phyloP scores from a whole-genome alignment of 257 asterid genomes.

The Ocimum tenuiflorum region DNA sequence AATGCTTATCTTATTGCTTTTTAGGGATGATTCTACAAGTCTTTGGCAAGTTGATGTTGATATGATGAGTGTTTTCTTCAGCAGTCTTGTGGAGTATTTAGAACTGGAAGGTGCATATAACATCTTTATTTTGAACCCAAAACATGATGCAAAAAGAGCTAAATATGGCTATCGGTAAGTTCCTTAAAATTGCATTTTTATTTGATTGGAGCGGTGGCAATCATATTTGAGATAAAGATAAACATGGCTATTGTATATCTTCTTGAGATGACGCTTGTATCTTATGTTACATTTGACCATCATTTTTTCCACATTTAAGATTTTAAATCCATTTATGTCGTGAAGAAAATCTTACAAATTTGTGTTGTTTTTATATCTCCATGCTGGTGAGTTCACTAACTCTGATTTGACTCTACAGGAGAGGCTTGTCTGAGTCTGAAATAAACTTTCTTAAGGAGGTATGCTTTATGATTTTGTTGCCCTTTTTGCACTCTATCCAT shows the following conservation, averaged over 20 bases:
- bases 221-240: conserved; percentile 24
- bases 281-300: background rate
- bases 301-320: background rate
- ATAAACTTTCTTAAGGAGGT: conserved; percentile 79
- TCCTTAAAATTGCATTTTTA: conserved; percentile 14
- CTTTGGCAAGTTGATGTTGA: conserved; percentile 96
- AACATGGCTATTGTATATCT: conserved; percentile 43
- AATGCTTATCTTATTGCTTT: conserved; percentile 21
- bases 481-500: background rate
- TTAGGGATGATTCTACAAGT: conserved; percentile 58
- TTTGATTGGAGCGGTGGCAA: background rate
- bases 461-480: conserved; percentile 15
- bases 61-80: conserved; percentile 70
- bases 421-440: conserved; percentile 89
- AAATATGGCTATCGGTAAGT: conserved; percentile 88
- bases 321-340: background rate
- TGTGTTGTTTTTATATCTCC: background rate
- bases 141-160: conserved; percentile 54
- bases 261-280: conserved; percentile 4
- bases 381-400: conserved; percentile 24
- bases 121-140: conserved; percentile 82
- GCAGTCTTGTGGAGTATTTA: conserved; percentile 89
- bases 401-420: conserved; percentile 46
- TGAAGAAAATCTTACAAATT: background rate
- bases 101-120: conserved; percentile 81